A percentile compares a stretch with the other conserved stretches of the same genome.
phyloP scores from a whole-genome alignment of 164 flowering plant species.

The Magnolia changhungtana region DNA sequence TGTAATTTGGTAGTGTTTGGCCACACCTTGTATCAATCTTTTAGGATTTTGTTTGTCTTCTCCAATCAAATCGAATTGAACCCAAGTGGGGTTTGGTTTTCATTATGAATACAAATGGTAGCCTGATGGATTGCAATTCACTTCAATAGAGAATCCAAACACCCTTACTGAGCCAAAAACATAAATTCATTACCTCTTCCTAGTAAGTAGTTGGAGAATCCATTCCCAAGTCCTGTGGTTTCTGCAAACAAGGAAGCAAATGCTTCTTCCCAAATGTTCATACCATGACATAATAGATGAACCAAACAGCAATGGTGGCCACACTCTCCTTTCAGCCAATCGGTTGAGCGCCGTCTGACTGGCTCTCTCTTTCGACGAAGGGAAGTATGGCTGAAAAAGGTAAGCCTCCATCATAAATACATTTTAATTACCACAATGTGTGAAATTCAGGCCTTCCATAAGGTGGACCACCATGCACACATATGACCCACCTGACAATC shows the following conservation, averaged over 20 bases:
- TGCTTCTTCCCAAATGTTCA: constrained; percentile 76
- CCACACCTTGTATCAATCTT: too few species aligned
- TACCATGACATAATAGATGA: constrained; percentile 86
- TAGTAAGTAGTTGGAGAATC: constrained; percentile 44
- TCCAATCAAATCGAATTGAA: too few species aligned
- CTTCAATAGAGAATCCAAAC: too few species aligned
- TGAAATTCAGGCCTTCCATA: too few species aligned
- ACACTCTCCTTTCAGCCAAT: constrained; percentile 53
- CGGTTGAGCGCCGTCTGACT: constrained; percentile 34
- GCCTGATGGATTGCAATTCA: background rate
- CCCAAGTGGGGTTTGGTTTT: background rate
- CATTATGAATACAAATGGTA: background rate
- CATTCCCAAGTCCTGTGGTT: constrained; percentile 69
- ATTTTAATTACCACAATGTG: too few species aligned
- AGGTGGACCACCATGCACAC: too few species aligned
- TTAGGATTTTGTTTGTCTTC: too few species aligned
- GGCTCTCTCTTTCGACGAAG: constrained; percentile 34
- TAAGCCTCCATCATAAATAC: background rate
- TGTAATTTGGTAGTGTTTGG: background rate
- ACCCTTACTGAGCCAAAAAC: background rate
- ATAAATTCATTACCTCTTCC: constrained; percentile 41
- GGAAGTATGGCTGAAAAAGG: constrained; percentile 58
- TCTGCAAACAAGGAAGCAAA: constrained; percentile 65
- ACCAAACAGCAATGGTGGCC: constrained; percentile 72
- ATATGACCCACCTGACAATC: too few species aligned